These are phyloP conservation scores for Conidiobolus coronatus DNA, from an alignment of 371 early-diverging fungal genomes.

Conservation along the genomic window DNA sequence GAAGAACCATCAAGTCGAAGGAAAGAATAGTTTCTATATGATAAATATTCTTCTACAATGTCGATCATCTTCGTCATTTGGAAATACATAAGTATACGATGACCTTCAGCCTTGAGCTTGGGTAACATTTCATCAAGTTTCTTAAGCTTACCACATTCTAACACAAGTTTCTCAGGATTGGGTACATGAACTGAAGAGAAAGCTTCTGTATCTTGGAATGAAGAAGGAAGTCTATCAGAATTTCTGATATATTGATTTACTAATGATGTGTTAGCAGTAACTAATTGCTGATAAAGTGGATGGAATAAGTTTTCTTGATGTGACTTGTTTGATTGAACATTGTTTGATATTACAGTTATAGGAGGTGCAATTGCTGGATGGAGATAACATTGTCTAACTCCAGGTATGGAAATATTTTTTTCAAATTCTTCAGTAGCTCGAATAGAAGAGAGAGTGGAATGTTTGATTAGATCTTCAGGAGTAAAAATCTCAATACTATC, in stretches of 20 bases:
- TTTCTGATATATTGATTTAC: slow-evolving; percentile 10
- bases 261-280: slow-evolving; percentile 9
- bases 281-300: neutral
- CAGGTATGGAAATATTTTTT: slow-evolving; percentile 10
- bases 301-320: neutral
- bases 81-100: slow-evolving; percentile 91
- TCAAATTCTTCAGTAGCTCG: no score
- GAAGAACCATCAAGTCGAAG: slow-evolving; percentile 90
- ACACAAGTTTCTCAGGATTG: slow-evolving; percentile 57
- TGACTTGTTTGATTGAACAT: neutral
- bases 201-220: slow-evolving; percentile 4
- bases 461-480: no score
- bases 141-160: slow-evolving; percentile 87
- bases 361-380: neutral
- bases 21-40: slow-evolving; percentile 73
- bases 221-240: slow-evolving; percentile 9
- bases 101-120: slow-evolving; percentile 73
- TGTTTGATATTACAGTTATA: neutral
- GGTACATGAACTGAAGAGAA: slow-evolving; percentile 16
- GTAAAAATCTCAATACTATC: no score
- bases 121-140: slow-evolving; percentile 70
- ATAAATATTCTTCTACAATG: slow-evolving; percentile 83
- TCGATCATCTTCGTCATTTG: slow-evolving; percentile 99
- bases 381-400: neutral
- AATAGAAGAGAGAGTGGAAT: no score